Evolutionary conservation across 1,284 basidiomycete species (phyloP).

Genomic region (Rhodotorula sp.): DNA sequence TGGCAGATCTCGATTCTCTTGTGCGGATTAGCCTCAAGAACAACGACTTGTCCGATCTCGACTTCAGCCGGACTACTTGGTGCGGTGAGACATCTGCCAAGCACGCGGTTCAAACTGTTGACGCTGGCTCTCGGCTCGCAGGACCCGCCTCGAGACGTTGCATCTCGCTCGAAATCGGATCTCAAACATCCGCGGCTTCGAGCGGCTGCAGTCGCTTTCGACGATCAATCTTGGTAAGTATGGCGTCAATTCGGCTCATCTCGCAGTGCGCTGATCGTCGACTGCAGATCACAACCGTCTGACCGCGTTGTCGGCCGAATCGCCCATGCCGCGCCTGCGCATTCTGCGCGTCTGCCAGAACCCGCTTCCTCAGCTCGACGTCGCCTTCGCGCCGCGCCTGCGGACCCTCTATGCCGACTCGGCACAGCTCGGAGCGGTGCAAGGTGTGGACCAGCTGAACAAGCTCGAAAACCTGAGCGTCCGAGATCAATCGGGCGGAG

Average conservation of each 20-base stretch:
- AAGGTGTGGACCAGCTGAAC: constrained; percentile 57
- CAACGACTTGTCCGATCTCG: constrained; percentile 67
- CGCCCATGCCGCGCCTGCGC: constrained; percentile 65
- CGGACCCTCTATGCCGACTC: constrained; percentile 86
- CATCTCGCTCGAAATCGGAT: constrained; percentile 78
- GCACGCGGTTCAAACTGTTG: constrained; percentile 22
- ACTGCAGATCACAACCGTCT: constrained; percentile 70
- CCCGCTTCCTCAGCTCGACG: constrained; percentile 66
- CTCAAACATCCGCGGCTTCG: constrained; percentile 60
- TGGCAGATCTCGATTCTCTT: constrained; percentile 74
- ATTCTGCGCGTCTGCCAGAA: constrained; percentile 84
- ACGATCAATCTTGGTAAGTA: constrained; percentile 75
- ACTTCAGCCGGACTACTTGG: constrained; percentile 69
- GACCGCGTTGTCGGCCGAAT: constrained; percentile 43
- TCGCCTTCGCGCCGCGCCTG: constrained; percentile 66
- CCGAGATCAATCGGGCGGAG: constrained; percentile 76
- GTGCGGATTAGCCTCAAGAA: constrained; percentile 77
- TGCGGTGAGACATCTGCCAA: constrained; percentile 50
- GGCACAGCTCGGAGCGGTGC: constrained; percentile 62
- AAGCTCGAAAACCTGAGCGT: constrained; percentile 86
- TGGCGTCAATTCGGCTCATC: too few relatives aligned
- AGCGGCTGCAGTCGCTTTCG: constrained; percentile 62
- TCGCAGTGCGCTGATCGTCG: too few relatives aligned
- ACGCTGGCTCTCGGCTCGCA: constrained; percentile 46
- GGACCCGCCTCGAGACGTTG: constrained; percentile 76